Evolutionary conservation across 768 basidiomycete genomes (phyloP), one percentile per base, ranked within the genome.

Genomic region (Leccinum imitatum): DNA sequence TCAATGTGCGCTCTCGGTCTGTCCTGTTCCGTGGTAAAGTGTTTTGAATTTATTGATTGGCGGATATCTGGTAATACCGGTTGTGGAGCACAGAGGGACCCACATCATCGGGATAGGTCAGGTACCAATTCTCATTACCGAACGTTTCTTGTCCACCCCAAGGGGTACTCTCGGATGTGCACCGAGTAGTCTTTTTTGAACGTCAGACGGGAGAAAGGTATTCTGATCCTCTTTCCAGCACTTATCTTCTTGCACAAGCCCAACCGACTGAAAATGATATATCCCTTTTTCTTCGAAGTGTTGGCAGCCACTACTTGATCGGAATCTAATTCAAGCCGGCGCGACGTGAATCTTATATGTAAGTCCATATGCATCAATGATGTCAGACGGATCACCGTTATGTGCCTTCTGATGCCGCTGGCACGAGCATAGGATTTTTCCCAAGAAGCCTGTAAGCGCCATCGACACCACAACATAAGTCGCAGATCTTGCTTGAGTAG

Each of bases 401-500:
- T 31, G 31, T 31, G 31, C 1, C 9, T 25, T 13, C 21, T 2
- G 21, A 19, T 23, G 37, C 10, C 9, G 39, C 57, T 56, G 17
- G 59, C 27, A 27, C 35, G 39, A 58, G 5, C 0, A 15, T 2
- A 90, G 87, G 21, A 87, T 81, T 3, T 86, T 88, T 2, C 73
- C 90, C 53, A 87, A 84, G 72, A 89, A 88, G 66, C 76, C 89
- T 17, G 89, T 82, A 0, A 71, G 75, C 53, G 82, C 87, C 1
- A 72, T 71, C 56, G 88, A 91, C 60, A 73, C 89, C 37, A 88
- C 88, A 1, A 79, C 75, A 11, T 86, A 90, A 68, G 77, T 90
- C 27, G 79, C 19, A 21, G 1, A 21, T 47, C 46, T 47, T 80
- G 13, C 57, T 87, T 4, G 69, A 88, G 0, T 79, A 87, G 0